Conservation (phyloP, 176 grass and related monocot species). For the Chrysopogon serrulatus region DNA sequence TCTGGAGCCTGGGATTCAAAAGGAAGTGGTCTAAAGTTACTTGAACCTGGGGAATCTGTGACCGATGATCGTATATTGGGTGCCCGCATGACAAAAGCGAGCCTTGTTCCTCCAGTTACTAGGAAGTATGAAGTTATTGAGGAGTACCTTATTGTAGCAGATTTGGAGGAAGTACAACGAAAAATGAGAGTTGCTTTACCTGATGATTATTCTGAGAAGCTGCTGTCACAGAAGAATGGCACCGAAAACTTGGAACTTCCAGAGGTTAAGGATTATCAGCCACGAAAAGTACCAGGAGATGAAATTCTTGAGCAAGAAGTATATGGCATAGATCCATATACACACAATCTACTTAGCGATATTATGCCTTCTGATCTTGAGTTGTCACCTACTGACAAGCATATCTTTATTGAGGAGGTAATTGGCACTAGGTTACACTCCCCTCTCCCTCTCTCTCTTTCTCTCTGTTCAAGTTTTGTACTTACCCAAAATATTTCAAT, state of each 20-base stretch:
- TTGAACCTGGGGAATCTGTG: constrained; percentile 51
- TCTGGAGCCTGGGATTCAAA: constrained; percentile 72
- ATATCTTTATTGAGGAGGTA: constrained; percentile 97
- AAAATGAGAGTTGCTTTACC: constrained; percentile 94
- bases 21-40: constrained; percentile 52
- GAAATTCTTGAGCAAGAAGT: constrained; percentile 99
- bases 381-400: constrained; percentile 64
- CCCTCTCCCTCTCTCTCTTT: not conserved
- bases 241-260: constrained; percentile 89
- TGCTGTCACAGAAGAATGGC: constrained; percentile 83
- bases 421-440: not conserved
- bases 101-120: constrained; percentile 97
- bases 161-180: constrained; percentile 80
- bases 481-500: constrained; percentile 19
- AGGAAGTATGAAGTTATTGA: constrained; percentile 97
- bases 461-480: constrained; percentile 10
- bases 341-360: constrained; percentile 90
- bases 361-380: constrained; percentile 79
- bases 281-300: constrained; percentile 72
- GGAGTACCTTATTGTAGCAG: constrained; percentile 91
- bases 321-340: constrained; percentile 99
- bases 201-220: constrained; percentile 93
- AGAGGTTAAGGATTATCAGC: constrained; percentile 98
- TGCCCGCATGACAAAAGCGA: constrained; percentile 98
- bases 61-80: constrained; percentile 88